phyloP scores from a whole-genome alignment of 1,139 yeast species.

The Pichia sp. region DNA sequence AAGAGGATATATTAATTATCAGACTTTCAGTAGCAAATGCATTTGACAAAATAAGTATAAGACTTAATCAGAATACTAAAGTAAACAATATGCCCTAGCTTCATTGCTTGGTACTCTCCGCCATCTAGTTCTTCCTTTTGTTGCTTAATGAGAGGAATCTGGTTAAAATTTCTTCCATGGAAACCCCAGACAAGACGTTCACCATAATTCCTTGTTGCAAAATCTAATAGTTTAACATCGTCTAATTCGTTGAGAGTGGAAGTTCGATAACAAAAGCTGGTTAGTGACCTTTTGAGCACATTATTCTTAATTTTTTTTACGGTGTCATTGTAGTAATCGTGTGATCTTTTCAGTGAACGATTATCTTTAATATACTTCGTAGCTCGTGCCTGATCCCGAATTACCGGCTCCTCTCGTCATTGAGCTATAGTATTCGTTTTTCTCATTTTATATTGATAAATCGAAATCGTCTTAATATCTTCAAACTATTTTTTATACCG shows the following conservation, averaged over 20 bases:
- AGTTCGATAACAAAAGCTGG: not conserved
- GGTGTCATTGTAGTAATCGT: not conserved
- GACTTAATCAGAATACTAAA: constrained; percentile 89
- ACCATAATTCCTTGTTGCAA: constrained; percentile 17
- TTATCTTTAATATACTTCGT: not conserved
- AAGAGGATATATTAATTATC: constrained; percentile 74
- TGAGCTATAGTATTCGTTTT: constrained; percentile 72
- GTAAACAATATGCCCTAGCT: constrained; percentile 63
- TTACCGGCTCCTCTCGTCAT: constrained; percentile 35
- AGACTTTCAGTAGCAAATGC: constrained; percentile 81
- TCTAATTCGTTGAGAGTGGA: constrained; percentile 25
- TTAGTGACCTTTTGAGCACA: not conserved
- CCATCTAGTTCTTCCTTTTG: constrained; percentile 97
- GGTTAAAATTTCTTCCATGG: constrained; percentile 89
- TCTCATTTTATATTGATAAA: constrained; percentile 72
- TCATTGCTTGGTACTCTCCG: constrained; percentile 88
- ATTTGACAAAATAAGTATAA: constrained; percentile 71
- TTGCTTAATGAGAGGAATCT: constrained; percentile 71
- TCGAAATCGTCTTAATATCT: constrained; percentile 70
- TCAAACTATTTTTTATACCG: constrained; percentile 88
- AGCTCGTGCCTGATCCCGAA: constrained; percentile 11
- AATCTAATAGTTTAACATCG: constrained; percentile 27
- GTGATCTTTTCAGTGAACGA: not conserved
- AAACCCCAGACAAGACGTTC: constrained; percentile 81
- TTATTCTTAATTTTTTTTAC: too few relatives aligned